Evolutionary conservation across 164 flowering plant genomes (phyloP).

Genomic region (Dillenia suffruticosa): DNA sequence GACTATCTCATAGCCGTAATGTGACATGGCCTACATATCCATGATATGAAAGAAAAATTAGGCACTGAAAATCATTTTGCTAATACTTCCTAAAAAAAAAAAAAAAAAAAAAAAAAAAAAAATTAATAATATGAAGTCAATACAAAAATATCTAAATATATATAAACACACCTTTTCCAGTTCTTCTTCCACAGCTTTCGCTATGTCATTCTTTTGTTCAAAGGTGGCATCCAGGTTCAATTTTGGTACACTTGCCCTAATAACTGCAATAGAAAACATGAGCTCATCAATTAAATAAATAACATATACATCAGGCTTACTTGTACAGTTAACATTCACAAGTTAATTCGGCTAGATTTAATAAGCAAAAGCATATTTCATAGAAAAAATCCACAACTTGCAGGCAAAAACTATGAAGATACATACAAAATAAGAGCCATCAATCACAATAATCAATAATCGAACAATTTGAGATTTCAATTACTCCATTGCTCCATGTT

Average conservation of each 20-base stretch:
- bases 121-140: neutral
- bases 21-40: conserved; percentile 69
- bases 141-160: neutral
- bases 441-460: too few species aligned
- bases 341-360: too few species aligned
- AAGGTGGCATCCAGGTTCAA: conserved; percentile 62
- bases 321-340: too few species aligned
- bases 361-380: too few species aligned
- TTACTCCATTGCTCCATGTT: too few species aligned
- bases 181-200: conserved; percentile 68
- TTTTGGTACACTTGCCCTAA: conserved; percentile 78
- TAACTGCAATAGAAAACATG: conserved; percentile 29
- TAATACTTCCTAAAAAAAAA: neutral
- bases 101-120: neutral
- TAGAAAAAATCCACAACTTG: neutral
- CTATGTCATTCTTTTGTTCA: conserved; percentile 84
- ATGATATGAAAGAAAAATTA: neutral
- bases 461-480: too few species aligned
- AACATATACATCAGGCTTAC: too few species aligned
- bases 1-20: conserved; percentile 76
- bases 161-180: conserved; percentile 55
- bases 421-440: too few species aligned
- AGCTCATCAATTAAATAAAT: too few species aligned
- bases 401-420: too few species aligned
- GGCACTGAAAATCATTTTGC: too few species aligned